A percentile compares a stretch with the other conserved stretches of the same genome.
These are phyloP conservation scores for Podospora conica DNA, from an alignment of 495 filamentous ascomycete genomes.

Conservation along the genomic window DNA sequence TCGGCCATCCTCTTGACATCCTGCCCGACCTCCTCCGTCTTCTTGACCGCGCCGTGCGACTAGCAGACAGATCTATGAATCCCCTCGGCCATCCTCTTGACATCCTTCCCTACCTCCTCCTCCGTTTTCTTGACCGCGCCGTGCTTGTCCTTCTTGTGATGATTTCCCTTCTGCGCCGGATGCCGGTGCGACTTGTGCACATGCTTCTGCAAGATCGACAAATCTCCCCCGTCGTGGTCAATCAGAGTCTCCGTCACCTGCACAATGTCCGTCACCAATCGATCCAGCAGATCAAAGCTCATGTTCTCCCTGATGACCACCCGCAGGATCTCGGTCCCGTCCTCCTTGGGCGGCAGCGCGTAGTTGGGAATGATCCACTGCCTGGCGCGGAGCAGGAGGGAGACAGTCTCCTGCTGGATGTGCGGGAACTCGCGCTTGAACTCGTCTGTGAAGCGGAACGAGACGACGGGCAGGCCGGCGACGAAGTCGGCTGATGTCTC, in stretches of 20 bases:
- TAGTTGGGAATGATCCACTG: conserved; percentile 78
- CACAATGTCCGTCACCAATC: conserved; percentile 51
- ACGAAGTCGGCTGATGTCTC: conserved; percentile 58
- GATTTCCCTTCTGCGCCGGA: conserved; percentile 21
- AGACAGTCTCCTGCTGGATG: conserved; percentile 60
- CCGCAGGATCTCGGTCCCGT: conserved; percentile 60
- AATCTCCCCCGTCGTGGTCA: conserved; percentile 43
- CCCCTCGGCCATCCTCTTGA: conserved; percentile 47
- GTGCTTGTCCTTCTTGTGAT: conserved; percentile 20
- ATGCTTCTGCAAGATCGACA: conserved; percentile 35
- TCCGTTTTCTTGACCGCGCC: conserved; percentile 17
- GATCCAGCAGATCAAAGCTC: conserved; percentile 61
- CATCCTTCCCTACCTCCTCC: conserved; percentile 16
- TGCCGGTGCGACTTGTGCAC: conserved; percentile 16
- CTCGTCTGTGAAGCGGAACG: conserved; percentile 58
- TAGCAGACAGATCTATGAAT: conserved; percentile 57
- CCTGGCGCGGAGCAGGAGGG: conserved; percentile 57
- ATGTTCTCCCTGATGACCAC: conserved; percentile 66
- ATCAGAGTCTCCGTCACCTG: conserved; percentile 52
- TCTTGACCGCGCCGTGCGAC: background rate
- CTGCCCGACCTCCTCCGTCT: conserved; percentile 22
- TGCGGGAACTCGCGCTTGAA: conserved; percentile 59
- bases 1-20: conserved; percentile 42
- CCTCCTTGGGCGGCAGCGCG: conserved; percentile 57
- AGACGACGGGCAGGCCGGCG: conserved; percentile 64